A percentile compares a stretch with the other conserved stretches of the same genome.
These are phyloP conservation scores for Saturnispora bothae DNA, from an alignment of 805 yeast genomes.

Conservation along the genomic window DNA sequence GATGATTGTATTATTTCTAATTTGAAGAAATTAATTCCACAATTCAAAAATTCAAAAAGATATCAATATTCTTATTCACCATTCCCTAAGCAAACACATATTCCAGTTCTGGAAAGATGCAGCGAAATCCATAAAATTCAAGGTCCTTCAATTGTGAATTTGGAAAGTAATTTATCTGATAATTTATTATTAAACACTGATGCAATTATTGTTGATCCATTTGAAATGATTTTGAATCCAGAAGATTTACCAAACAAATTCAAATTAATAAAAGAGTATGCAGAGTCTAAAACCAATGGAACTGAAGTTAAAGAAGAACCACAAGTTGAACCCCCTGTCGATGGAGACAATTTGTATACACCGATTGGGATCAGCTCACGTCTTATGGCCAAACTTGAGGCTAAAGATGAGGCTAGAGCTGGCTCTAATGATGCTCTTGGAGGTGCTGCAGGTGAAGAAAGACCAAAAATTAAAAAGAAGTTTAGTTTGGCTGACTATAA, in stretches of 20 bases:
- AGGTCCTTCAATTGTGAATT: too few species aligned
- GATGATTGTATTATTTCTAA: conserved; percentile 47
- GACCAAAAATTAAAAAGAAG: conserved; percentile 39
- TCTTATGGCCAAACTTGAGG: conserved; percentile 3
- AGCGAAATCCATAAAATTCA: too few species aligned
- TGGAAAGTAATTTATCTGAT: too few species aligned
- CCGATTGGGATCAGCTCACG: conserved; percentile 11
- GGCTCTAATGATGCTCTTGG: not conserved
- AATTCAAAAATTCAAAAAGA: conserved; percentile 50
- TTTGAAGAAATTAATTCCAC: conserved; percentile 51
- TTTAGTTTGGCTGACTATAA: conserved; percentile 69
- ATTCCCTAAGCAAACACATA: conserved; percentile 22
- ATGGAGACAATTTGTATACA: conserved; percentile 8
- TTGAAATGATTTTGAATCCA: conserved; percentile 3
- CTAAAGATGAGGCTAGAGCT: not conserved
- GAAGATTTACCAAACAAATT: conserved; percentile 11
- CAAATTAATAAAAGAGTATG: conserved; percentile 9
- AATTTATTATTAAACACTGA: too few species aligned
- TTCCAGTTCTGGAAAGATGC: conserved; percentile 23
- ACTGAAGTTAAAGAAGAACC: conserved; percentile 3
- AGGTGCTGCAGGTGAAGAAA: too few species aligned
- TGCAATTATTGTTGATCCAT: conserved; percentile 1
- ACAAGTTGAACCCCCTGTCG: too few species aligned
- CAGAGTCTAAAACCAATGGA: not conserved
- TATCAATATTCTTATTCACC: conserved; percentile 12